Evolutionary conservation across 768 basidiomycete species (phyloP), one percentile per base, ranked within the genome.

Genomic region (Auriscalpium vulgare): DNA sequence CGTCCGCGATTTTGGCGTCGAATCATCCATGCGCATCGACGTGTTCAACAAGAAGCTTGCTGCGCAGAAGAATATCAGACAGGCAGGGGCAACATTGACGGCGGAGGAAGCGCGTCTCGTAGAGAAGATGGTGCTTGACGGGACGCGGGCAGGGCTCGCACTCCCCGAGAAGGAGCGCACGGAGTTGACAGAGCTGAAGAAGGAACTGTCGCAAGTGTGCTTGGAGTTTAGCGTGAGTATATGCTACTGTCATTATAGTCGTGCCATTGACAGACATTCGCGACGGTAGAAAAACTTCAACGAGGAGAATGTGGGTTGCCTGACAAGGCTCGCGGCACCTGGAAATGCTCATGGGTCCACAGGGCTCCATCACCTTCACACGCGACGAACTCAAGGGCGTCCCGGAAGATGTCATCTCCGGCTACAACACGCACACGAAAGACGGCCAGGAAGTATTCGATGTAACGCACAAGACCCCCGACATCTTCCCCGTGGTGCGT

Each of bases 391-490:
- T 94, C 45, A 82, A 85, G 53, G 91, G 91, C 35, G 85, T 95
- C 21, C 89, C 90, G 1, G 73, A 75, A 23, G 88, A 90, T 62
- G 88, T 93, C 19, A 65, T 92, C 21, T 85, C 84, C 17, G 91
- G 91, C 8, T 94, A 84, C 66, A 75, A 75, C 29, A 87, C 85
- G 65, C 81, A 80, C 46, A 79, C 75, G 0, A 83, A 84, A 56
- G 81, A 72, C 36, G 75, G 67, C 59, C 75, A 77, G 50, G 84
- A 80, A 53, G 68, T 85, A 10, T 88, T 83, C 68, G 84, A 87
- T 47, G 79, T 88, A 38, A 88, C 89, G 0, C 89, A 79, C 76
- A 91, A 88, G 71, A 88, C 87, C 0, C 88, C 88, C 2, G 89
- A 91, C 62, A 87, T 90, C 62, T 81, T 85, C 71, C 89, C 89